Evolutionary conservation across 176 grass and related monocot species (phyloP).

Genomic region (Avena sativa): DNA sequence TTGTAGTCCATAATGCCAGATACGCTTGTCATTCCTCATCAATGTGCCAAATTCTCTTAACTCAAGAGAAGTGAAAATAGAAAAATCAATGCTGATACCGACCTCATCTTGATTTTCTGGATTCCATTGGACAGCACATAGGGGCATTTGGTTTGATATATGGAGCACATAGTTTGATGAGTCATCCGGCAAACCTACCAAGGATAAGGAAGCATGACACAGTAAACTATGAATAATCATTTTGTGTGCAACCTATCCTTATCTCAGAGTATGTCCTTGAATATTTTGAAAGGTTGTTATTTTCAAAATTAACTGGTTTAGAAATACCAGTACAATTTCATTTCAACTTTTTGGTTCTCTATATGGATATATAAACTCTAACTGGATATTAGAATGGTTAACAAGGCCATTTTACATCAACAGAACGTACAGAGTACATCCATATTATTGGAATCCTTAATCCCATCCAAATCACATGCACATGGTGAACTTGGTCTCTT

Average conservation of each 20-base stretch:
- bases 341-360: slow-evolving; percentile 20
- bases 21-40: background rate
- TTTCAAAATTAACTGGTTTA: background rate
- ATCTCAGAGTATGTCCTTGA: background rate
- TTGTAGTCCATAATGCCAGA: slow-evolving; percentile 3
- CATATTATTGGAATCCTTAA: slow-evolving; percentile 34
- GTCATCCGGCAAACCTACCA: slow-evolving; percentile 60
- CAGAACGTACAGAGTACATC: slow-evolving; percentile 13
- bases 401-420: slow-evolving; percentile 35
- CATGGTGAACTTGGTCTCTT: slow-evolving; percentile 1
- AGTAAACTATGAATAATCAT: slow-evolving; percentile 35
- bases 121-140: slow-evolving; percentile 83
- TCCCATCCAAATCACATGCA: background rate
- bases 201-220: slow-evolving; percentile 37
- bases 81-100: slow-evolving; percentile 17
- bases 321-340: background rate
- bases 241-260: slow-evolving; percentile 23
- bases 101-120: slow-evolving; percentile 99
- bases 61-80: slow-evolving; percentile 3
- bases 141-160: slow-evolving; percentile 46
- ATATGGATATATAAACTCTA: slow-evolving; percentile 26
- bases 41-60: slow-evolving; percentile 15
- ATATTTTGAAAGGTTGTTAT: background rate
- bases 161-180: slow-evolving; percentile 75
- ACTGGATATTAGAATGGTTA: background rate